Conservation (phyloP, 192 early-diverging fungal species). For the Helicostylum pulchrum region DNA sequence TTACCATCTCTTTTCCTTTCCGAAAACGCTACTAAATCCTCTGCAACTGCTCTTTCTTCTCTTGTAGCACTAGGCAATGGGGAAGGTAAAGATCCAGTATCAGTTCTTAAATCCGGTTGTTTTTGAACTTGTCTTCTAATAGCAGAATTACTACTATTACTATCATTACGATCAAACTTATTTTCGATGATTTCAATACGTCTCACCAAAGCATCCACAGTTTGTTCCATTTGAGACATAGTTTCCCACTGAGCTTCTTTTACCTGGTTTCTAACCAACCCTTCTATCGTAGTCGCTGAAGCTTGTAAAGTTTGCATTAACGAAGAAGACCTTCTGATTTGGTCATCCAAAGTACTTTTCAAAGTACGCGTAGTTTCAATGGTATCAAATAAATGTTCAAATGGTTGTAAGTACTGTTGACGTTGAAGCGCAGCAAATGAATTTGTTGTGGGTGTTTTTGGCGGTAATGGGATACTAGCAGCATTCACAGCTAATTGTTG, state of each 20-base stretch:
- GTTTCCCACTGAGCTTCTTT: constrained; percentile 68
- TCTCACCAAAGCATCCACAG: constrained; percentile 31
- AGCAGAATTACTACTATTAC: background rate
- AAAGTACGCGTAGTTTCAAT: constrained; percentile 59
- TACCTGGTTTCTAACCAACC: constrained; percentile 70
- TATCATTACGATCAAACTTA: background rate
- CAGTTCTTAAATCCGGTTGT: background rate
- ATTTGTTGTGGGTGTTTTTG: constrained; percentile 51
- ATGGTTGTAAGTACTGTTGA: constrained; percentile 52
- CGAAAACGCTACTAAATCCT: constrained; percentile 3
- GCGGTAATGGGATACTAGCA: constrained; percentile 32
- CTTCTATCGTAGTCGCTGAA: constrained; percentile 74
- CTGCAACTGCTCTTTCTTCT: constrained; percentile 7
- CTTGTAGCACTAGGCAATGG: constrained; percentile 5
- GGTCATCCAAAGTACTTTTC: constrained; percentile 68
- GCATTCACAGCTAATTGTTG: constrained; percentile 12
- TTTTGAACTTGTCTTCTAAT: background rate
- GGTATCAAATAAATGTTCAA: constrained; percentile 54
- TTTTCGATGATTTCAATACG: constrained; percentile 19
- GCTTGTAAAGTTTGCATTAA: constrained; percentile 74
- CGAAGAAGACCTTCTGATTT: constrained; percentile 66
- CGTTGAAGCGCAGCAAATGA: constrained; percentile 44
- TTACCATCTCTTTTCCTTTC: background rate
- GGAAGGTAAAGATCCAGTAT: background rate
- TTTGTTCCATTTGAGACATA: constrained; percentile 47